Evolutionary conservation across 2,329 filamentous ascomycete species (phyloP), one percentile per base, ranked within the genome.

Genomic region (Hymenoscyphus fructigenus): DNA sequence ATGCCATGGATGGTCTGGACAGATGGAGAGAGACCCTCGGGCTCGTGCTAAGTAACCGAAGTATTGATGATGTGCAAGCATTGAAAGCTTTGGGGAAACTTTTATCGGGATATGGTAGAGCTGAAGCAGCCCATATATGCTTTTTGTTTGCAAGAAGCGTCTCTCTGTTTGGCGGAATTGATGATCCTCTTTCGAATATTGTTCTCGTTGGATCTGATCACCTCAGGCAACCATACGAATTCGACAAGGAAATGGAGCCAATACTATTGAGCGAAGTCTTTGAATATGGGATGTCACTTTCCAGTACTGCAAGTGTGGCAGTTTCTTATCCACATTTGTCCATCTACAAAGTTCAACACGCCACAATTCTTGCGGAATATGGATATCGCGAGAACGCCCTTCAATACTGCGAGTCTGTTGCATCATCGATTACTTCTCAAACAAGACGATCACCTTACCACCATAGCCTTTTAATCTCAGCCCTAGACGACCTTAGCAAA

Each of bases 221-320:
- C 76, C 84, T 85, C 65, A 85, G 85, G 58, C 85, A 90, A 66
- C 84, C 87, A 6, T 85, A 89, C 60, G 88, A 91, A 60, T 89
- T 93, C 67, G 88, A 88, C 61, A 87, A 89, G 68, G 93, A 98
- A 72, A 84, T 91, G 6, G 93, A 98, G 74, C 86, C 92, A 3
- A 86, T 97, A n/a, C 82, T 97, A 60, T 84, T 99, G n/a, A 98
- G 92, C 53, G 95, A 99, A 76, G 88, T 97, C 0, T 98, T 96
- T 73, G 95, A 99, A 76, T 98, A 92, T 76, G 93, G 91, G 0
- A 81, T 92, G 12, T 91, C 91, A 10, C 84, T 98, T 15, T 83
- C 89, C 2, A 84, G 84, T 26, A 81, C 82, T 32, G 82, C 84
- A 1, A 79, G 83, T 26, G 78, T 83, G 10, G 77, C 82, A 0